Evolutionary conservation across 139 green algal species (phyloP).

Genomic region (Volvox africanus): DNA sequence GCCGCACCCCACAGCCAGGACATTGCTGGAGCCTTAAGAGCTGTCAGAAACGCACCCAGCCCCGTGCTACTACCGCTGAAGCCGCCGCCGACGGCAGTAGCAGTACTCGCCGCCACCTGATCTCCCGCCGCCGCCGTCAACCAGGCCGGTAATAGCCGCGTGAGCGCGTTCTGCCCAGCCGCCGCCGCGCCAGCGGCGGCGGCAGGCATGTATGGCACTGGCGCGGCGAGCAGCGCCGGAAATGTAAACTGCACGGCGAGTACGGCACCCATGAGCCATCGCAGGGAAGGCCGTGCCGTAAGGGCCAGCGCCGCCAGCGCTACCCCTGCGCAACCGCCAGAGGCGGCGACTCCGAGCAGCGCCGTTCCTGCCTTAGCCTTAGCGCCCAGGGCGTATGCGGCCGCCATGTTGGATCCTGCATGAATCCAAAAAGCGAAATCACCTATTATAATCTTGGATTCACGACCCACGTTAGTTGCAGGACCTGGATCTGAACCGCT

Average conservation of each 20-base stretch:
- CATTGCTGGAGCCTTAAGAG: slow-evolving; percentile 30
- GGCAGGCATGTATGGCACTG: slow-evolving; percentile 32
- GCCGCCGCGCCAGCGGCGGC: slow-evolving; percentile 24
- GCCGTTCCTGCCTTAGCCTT: slow-evolving; percentile 24
- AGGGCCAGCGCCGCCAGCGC: slow-evolving; percentile 15
- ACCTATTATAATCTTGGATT: too few relatives aligned
- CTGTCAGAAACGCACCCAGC: slow-evolving; percentile 5
- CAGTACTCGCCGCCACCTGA: background rate
- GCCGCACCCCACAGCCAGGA: slow-evolving; percentile 47
- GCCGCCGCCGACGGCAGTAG: background rate
- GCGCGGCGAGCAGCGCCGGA: slow-evolving; percentile 30
- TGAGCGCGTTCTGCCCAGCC: background rate
- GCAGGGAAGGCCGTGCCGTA: background rate
- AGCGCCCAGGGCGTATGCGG: background rate
- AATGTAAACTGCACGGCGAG: slow-evolving; percentile 39
- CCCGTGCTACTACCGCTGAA: background rate
- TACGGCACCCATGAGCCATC: slow-evolving; percentile 28
- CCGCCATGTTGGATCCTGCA: slow-evolving; percentile 28
- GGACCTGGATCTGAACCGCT: background rate
- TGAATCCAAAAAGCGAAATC: background rate
- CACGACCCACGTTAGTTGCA: too few relatives aligned
- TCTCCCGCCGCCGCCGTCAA: background rate
- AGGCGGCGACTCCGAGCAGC: slow-evolving; percentile 20
- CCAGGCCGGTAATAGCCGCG: slow-evolving; percentile 30
- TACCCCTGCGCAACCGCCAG: slow-evolving; percentile 25